phyloP scores from a whole-genome alignment of 2,329 filamentous ascomycete species.

The Cladophialophora carrionii region DNA sequence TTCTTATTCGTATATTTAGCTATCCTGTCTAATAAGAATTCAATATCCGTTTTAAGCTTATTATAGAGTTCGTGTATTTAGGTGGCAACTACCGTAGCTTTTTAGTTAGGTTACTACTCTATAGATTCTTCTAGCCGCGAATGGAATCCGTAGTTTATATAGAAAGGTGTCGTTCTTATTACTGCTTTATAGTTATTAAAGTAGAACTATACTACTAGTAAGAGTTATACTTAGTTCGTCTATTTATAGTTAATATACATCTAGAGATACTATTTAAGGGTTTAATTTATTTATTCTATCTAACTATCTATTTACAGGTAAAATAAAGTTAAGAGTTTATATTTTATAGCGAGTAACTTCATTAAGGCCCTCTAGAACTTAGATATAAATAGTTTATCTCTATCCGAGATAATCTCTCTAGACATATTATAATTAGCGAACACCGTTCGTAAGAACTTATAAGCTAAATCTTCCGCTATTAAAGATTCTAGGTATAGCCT shows the following conservation, averaged over 20 bases:
- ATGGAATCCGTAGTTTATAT: too few species aligned
- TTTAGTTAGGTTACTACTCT: neutral
- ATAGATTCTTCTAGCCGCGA: neutral
- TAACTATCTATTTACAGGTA: conserved; percentile 28
- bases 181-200: neutral
- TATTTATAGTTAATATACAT: conserved; percentile 32
- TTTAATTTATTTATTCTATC: conserved; percentile 32
- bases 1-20: neutral
- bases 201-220: conserved; percentile 20
- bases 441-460: too few species aligned
- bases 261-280: conserved; percentile 26
- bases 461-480: too few species aligned
- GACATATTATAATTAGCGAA: neutral
- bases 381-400: too few species aligned
- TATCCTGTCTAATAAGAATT: too few species aligned
- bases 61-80: neutral
- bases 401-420: too few species aligned
- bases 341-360: conserved; percentile 14
- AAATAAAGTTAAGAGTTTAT: conserved; percentile 24
- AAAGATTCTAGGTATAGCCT: too few species aligned
- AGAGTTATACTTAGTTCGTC: too few species aligned
- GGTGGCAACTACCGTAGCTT: neutral
- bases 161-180: neutral
- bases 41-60: neutral
- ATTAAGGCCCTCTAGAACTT: conserved; percentile 2